Percentiles rank a stretch among this genome's conserved stretches.
Conservation (phyloP, 106 monocot genomes). For the Narthecium ossifragum region DNA sequence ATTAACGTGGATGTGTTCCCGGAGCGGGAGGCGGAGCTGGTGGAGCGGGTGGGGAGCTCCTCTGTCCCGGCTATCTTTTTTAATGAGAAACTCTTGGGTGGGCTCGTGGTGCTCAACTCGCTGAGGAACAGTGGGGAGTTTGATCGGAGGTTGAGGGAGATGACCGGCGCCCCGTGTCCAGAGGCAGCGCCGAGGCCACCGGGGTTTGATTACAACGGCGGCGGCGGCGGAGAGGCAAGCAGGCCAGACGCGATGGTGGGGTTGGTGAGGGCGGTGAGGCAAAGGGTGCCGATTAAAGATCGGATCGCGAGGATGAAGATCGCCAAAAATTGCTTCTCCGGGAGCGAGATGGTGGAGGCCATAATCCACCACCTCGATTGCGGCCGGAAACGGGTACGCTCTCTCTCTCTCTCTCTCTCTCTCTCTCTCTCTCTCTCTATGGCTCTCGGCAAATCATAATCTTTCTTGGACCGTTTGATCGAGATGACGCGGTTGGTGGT, state of each 20-base stretch:
- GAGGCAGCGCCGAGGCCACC: slow-evolving; percentile 60
- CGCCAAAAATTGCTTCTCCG: slow-evolving; percentile 86
- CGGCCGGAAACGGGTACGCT: slow-evolving; percentile 60
- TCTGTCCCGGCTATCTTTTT: slow-evolving; percentile 81
- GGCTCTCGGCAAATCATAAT: neutral
- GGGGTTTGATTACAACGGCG: slow-evolving; percentile 71
- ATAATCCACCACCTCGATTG: slow-evolving; percentile 73
- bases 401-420: neutral
- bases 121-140: slow-evolving; percentile 93
- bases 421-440: no score
- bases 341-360: slow-evolving; percentile 67
- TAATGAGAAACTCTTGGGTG: slow-evolving; percentile 82
- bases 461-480: no score
- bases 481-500: no score
- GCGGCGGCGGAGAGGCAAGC: slow-evolving; percentile 21
- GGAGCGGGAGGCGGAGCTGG: slow-evolving; percentile 61
- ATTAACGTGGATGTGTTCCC: slow-evolving; percentile 98
- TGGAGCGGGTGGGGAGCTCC: slow-evolving; percentile 42
- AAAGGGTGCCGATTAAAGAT: slow-evolving; percentile 72
- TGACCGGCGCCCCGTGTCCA: slow-evolving; percentile 49
- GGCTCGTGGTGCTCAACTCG: slow-evolving; percentile 72
- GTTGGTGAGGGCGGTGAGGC: slow-evolving; percentile 43
- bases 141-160: slow-evolving; percentile 46
- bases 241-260: slow-evolving; percentile 37
- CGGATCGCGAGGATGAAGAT: slow-evolving; percentile 70